Evolutionary conservation across 2,329 filamentous ascomycete species (phyloP), one percentile per base, ranked within the genome.

Genomic region (Xylogone sp.): DNA sequence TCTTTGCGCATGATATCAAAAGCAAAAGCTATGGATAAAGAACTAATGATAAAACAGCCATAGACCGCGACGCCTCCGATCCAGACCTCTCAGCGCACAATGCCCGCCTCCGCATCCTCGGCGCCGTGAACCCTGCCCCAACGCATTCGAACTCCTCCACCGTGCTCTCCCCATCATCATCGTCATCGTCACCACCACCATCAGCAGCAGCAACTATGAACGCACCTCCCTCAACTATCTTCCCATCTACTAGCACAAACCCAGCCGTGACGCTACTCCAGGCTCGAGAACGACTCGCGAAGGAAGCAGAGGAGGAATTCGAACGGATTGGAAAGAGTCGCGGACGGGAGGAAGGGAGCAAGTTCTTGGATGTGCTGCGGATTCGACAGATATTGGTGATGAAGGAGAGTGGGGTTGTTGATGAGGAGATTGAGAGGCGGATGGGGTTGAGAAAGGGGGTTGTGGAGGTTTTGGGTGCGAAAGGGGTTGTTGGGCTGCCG

Each of bases 381-480:
- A 39, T 39, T 39, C 5, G 34, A 39, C 34, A 39, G n/a, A 16
- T 39, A 5, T 16, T 39, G 5, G n/a, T 16, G 8, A 9, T 39
- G 34, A 39, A 16, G 34, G 34, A 39, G 34, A 39, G 34, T 18
- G 34, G 51, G 19, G 47, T 68, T 3, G 52, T 66, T 0, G 55
- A 66, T 0, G 57, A 53, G 1, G 71, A 72, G 1, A 77, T 82
- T 42, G 79, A 82, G 68, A 56, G 61, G 45, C 67, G 65, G 43
- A 60, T 82, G 22, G 60, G 70, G 42, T 66, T 83, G 20, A 72
- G 71, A 58, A 61, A 59, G 1, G 77, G 78, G 1, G 62, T 79
- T 1, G 66, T 81, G 43, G 64, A 57, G 20, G 72, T 67, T 52
- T 59, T 82, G 19, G 79, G 78, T n/a, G n/a, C n/a, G 0, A 67